Evolutionary conservation across 2,329 filamentous ascomycete species (phyloP).

Genomic region (Orbilia javanica): DNA sequence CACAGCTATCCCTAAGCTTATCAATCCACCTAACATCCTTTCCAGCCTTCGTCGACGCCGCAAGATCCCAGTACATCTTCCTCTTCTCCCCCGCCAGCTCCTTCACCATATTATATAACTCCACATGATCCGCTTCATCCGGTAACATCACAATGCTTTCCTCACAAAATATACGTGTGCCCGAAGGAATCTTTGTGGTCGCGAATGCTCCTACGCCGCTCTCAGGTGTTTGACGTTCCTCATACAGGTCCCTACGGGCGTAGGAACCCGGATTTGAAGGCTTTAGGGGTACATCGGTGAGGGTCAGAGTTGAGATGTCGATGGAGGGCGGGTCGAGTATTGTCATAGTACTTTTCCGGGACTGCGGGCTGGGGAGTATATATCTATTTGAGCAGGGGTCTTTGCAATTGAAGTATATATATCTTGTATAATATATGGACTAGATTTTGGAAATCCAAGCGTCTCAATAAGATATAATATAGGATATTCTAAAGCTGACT

Average conservation of each 20-base stretch:
- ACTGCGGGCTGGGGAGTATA: background rate
- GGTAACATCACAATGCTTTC: conserved; percentile 44
- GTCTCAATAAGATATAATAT: background rate
- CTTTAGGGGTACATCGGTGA: background rate
- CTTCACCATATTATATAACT: conserved; percentile 27
- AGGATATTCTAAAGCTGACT: background rate
- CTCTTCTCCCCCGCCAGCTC: conserved; percentile 1
- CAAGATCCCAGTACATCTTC: conserved; percentile 34
- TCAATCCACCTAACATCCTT: conserved; percentile 45
- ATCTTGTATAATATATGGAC: background rate
- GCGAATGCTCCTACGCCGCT: conserved; percentile 42
- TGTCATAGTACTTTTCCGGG: conserved; percentile 18
- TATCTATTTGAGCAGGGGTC: background rate
- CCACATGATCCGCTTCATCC: conserved; percentile 32
- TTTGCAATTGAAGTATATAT: background rate
- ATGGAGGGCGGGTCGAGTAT: background rate
- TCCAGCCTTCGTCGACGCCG: conserved; percentile 47
- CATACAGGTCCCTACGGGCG: conserved; percentile 45
- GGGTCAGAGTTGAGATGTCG: conserved; percentile 15
- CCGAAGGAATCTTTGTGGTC: conserved; percentile 21
- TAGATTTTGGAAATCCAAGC: background rate
- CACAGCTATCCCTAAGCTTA: conserved; percentile 7
- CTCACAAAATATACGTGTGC: conserved; percentile 52
- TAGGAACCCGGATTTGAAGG: conserved; percentile 1
- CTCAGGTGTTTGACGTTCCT: conserved; percentile 43